Conservation (phyloP, 805 yeast genomes). For the Candida hungchunana region DNA sequence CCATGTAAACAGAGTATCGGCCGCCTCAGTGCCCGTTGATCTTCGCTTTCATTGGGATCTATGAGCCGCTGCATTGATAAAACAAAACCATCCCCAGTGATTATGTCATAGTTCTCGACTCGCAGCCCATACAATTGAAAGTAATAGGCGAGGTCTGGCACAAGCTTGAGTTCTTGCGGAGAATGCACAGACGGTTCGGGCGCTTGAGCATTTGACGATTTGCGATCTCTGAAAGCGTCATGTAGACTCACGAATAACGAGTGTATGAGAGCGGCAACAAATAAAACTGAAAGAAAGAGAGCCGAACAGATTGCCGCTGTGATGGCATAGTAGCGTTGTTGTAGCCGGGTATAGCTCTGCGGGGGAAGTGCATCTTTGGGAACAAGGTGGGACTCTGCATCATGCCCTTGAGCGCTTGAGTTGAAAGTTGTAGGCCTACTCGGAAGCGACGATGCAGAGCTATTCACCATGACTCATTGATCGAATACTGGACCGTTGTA, state of each 20-base stretch:
- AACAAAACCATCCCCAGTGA: conserved; percentile 77
- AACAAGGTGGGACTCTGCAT: conserved; percentile 9
- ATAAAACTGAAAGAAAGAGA: conserved; percentile 13
- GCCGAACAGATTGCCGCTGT: conserved; percentile 16
- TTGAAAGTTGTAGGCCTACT: no score
- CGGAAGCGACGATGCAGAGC: no score
- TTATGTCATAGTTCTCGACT: conserved; percentile 52
- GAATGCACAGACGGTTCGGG: background rate
- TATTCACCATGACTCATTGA: no score
- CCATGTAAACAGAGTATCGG: conserved; percentile 87
- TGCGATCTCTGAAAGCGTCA: background rate
- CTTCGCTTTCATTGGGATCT: conserved; percentile 35
- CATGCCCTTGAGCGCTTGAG: conserved; percentile 1
- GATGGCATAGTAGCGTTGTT: conserved; percentile 6
- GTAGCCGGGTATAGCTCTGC: background rate
- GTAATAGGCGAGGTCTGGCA: conserved; percentile 63
- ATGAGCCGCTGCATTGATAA: conserved; percentile 62
- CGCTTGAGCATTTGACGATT: background rate
- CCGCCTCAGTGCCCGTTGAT: conserved; percentile 31
- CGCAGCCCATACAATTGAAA: conserved; percentile 56
- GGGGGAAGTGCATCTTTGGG: conserved; percentile 5
- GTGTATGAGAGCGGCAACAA: conserved; percentile 15
- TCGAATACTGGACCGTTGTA: no score
- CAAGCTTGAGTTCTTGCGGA: conserved; percentile 33
- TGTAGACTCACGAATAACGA: background rate